Evolutionary conservation across 2,329 filamentous ascomycete species (phyloP), one percentile per base, ranked within the genome.

Genomic region (Fusarium longipes): DNA sequence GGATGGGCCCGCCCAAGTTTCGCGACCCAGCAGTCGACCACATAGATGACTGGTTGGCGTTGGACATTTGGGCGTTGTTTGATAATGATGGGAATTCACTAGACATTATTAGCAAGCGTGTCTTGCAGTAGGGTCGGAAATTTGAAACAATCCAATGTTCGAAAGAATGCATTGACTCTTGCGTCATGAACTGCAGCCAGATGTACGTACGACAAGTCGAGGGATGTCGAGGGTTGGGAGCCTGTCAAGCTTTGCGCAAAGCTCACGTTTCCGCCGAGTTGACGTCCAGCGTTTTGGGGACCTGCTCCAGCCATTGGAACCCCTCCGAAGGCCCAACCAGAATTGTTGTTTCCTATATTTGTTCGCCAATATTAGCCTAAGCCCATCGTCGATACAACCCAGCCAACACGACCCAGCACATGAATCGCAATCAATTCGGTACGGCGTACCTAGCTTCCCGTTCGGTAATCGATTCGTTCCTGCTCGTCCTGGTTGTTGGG

Each of bases 11-110:
- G 42, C 79, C 80, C 56, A 86, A 76, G 57, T 79, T 84, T 63
- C 86, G 80, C 18, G 83, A 79, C 8, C 82, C 82, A 63, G 80
- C 79, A 25, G 80, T 79, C 39, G 85, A 82, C 86, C 86, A 89
- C 77, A 88, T 81, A 7, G 84, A 84, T 15, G 82, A 78, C 63
- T 82, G 82, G 43, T 75, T 82, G 8, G 82, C 76, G 58, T 77
- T 84, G 27, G 83, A 78, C 40, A 87, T 76, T 71, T 87, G 85
- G 42, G 86, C 80, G 66, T 85, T 88, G 71, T 87, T 88, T 50
- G 87, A 89, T 69, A 91, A 77, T 22, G 87, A 89, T 10, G 88
- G 88, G 54, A 91, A 91, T 73, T 91, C 88, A 63, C 88, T 91
- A 63, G n/a, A n/a, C n/a, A 17, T n/a, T 20, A 39, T 68, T 42